Evolutionary conservation across 2,329 filamentous ascomycete genomes (phyloP).

Genomic region (Trichophyton simii): DNA sequence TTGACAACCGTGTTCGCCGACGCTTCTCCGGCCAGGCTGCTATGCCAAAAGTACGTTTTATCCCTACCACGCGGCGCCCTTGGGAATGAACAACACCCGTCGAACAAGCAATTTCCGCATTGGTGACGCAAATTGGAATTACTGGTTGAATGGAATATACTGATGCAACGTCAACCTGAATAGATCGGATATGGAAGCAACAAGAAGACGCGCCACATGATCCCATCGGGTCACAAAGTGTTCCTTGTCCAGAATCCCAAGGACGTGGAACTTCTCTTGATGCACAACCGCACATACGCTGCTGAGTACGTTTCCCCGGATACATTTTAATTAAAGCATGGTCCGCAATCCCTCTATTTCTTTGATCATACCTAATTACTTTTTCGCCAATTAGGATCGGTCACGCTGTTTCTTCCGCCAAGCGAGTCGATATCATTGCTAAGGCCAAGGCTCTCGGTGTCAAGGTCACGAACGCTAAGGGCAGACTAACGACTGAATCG

Average conservation of each 20-base stretch:
- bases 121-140: neutral
- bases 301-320: conserved; percentile 68
- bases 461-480: conserved; percentile 99
- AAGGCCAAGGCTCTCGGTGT: conserved; percentile 97
- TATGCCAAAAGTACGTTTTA: conserved; percentile 86
- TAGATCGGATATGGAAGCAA: conserved; percentile 98
- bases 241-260: conserved; percentile 97
- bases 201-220: conserved; percentile 99
- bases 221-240: conserved; percentile 97
- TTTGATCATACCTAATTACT: conserved; percentile 22
- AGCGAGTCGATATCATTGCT: conserved; percentile 95
- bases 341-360: neutral
- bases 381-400: conserved; percentile 56
- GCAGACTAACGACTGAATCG: conserved; percentile 89
- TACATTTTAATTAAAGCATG: neutral
- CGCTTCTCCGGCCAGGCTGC: conserved; percentile 90
- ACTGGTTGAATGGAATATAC: neutral
- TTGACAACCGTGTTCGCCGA: conserved; percentile 94
- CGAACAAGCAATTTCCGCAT: neutral
- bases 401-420: conserved; percentile 94
- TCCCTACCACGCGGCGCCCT: neutral
- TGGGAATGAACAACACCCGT: neutral
- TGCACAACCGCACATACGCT: conserved; percentile 99
- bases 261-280: conserved; percentile 94
- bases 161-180: conserved; percentile 11